Percentiles rank a stretch among this genome's conserved stretches.
Conservation (phyloP, 352 stramenopile species). For the Phytopythium sindhum region DNA sequence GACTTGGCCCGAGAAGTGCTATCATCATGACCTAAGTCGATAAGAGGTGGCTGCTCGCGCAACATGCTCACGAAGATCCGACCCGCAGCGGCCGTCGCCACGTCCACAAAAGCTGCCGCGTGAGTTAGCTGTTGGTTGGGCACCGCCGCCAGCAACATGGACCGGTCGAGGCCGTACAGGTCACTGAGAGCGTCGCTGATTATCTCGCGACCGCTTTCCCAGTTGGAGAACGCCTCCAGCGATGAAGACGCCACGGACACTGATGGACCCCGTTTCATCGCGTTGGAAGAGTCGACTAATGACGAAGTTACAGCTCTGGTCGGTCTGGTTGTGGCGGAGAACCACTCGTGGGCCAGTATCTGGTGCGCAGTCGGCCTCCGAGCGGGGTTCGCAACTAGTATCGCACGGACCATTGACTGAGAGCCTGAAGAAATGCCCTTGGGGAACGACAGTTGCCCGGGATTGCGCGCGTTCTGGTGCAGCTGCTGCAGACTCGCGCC, state of each 20-base stretch:
- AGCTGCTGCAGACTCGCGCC: constrained; percentile 32
- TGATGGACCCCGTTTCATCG: not conserved
- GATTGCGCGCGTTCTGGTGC: constrained; percentile 23
- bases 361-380: constrained; percentile 32
- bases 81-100: constrained; percentile 13
- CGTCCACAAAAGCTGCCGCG: constrained; percentile 16
- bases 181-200: constrained; percentile 16
- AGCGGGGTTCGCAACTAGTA: constrained; percentile 39
- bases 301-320: not conserved
- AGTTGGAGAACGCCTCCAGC: constrained; percentile 14
- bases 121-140: constrained; percentile 11
- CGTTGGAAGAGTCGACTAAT: not conserved
- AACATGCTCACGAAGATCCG: constrained; percentile 5
- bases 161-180: constrained; percentile 14
- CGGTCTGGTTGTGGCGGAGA: not conserved
- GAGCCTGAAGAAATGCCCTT: constrained; percentile 28
- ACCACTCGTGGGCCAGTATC: constrained; percentile 42
- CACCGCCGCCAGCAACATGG: not conserved
- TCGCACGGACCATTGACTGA: constrained; percentile 37
- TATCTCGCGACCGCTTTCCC: constrained; percentile 11
- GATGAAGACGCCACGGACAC: not conserved
- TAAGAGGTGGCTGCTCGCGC: not conserved
- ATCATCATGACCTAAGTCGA: not conserved
- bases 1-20: not conserved
- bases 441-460: constrained; percentile 25